Conservation (phyloP, 805 yeast genomes). For the Ogataea degrootiae region DNA sequence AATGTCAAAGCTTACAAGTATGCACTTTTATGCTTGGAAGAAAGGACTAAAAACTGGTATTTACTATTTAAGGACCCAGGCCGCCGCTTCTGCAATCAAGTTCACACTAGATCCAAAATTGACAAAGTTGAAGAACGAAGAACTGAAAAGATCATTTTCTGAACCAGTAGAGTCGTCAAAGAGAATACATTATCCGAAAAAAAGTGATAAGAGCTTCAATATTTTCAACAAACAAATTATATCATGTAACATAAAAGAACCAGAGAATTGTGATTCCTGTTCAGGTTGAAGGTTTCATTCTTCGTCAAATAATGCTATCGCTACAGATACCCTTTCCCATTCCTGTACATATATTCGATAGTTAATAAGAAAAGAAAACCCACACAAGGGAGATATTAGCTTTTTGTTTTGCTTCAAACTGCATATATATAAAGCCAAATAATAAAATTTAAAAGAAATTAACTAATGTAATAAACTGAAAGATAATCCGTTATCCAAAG, state of each 20-base stretch:
- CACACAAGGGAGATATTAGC: too few species aligned
- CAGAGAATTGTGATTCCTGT: constrained; percentile 37
- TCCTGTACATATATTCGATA: too few species aligned
- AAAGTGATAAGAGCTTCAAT: constrained; percentile 1
- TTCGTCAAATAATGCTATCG: too few species aligned
- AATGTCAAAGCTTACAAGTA: constrained; percentile 92
- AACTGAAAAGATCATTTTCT: constrained; percentile 9
- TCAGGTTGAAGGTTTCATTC: constrained; percentile 14
- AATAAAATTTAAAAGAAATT: too few species aligned
- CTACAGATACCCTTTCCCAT: too few species aligned
- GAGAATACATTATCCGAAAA: background rate
- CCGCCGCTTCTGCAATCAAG: constrained; percentile 95
- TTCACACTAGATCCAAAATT: constrained; percentile 59
- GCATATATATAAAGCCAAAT: too few species aligned
- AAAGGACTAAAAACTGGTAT: constrained; percentile 98
- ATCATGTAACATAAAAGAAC: constrained; percentile 18
- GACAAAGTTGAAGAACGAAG: constrained; percentile 1
- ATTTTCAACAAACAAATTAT: constrained; percentile 16
- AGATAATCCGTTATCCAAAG: too few species aligned
- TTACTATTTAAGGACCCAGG: constrained; percentile 96
- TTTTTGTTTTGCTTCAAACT: too few species aligned
- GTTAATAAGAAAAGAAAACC: too few species aligned
- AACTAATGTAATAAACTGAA: too few species aligned
- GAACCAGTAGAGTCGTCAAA: constrained; percentile 8
- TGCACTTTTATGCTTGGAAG: constrained; percentile 99